Evolutionary conservation across 345 rosid genomes (phyloP).

Genomic region (Brassica napus): DNA sequence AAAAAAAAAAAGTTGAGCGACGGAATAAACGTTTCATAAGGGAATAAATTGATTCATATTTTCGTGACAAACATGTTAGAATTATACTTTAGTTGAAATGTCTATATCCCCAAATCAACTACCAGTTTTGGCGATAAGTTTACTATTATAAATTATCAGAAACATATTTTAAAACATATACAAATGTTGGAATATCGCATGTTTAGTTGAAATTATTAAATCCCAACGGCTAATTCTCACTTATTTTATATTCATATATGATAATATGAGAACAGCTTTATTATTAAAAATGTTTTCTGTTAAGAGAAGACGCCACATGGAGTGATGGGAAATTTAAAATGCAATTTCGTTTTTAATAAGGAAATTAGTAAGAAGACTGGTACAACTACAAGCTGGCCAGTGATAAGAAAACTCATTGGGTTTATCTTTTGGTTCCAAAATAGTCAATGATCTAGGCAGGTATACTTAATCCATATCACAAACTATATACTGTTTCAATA

Average conservation of each 20-base stretch:
- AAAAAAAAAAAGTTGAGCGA: conserved; percentile 7
- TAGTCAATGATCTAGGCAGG: conserved; percentile 36
- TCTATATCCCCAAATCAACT: conserved; percentile 21
- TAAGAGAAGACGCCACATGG: conserved; percentile 20
- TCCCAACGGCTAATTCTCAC: conserved; percentile 33
- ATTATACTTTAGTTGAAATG: conserved; percentile 26
- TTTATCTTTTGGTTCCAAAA: conserved; percentile 9
- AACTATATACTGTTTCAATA: background rate
- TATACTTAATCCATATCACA: background rate
- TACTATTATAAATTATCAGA: background rate
- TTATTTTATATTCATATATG: background rate
- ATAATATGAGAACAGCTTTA: conserved; percentile 2
- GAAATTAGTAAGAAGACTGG: conserved; percentile 11
- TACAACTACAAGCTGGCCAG: conserved; percentile 40
- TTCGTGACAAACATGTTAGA: background rate
- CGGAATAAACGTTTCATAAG: conserved; percentile 4
- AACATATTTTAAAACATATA: background rate
- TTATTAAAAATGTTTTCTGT: background rate
- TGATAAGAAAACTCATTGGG: conserved; percentile 12
- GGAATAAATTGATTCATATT: background rate
- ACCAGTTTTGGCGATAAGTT: conserved; percentile 12
- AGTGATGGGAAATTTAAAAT: conserved; percentile 1
- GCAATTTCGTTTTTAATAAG: background rate
- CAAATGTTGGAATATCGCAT: conserved; percentile 18
- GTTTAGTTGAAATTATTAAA: conserved; percentile 23